These are phyloP conservation scores for Globisporangium takayamanum DNA, from an alignment of 352 stramenopile species.

Conservation along the genomic window DNA sequence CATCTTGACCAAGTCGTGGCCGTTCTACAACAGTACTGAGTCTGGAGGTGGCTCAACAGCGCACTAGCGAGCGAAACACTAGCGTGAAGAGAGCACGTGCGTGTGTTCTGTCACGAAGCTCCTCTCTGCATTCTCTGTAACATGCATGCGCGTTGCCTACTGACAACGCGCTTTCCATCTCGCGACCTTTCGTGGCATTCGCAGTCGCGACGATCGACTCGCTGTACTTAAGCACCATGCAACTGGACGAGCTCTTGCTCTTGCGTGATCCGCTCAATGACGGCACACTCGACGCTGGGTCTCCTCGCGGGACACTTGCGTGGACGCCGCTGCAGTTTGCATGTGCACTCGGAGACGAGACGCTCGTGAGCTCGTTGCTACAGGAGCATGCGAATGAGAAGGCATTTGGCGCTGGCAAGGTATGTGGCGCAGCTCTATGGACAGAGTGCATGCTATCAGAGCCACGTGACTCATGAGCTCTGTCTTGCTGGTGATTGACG, in stretches of 20 bases:
- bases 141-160: neutral
- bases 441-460: too few species aligned
- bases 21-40: slow-evolving; percentile 41
- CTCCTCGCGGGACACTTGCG: slow-evolving; percentile 37
- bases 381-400: slow-evolving; percentile 13
- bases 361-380: slow-evolving; percentile 33
- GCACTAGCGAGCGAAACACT: neutral
- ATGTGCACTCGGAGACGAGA: slow-evolving; percentile 54
- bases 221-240: slow-evolving; percentile 9
- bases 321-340: slow-evolving; percentile 81
- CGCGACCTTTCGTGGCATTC: slow-evolving; percentile 5
- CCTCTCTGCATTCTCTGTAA: neutral
- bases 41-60: neutral
- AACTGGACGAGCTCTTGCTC: slow-evolving; percentile 34
- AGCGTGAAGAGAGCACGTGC: neutral
- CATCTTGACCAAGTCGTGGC: slow-evolving; percentile 71
- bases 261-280: slow-evolving; percentile 13
- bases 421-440: neutral
- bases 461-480: neutral
- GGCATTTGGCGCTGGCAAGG: neutral
- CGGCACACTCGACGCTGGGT: slow-evolving; percentile 43
- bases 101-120: neutral
- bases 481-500: neutral
- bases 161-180: neutral
- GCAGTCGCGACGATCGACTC: neutral